phyloP scores from a whole-genome alignment of 768 basidiomycete species.

The Neoboletus brunneissimus region DNA sequence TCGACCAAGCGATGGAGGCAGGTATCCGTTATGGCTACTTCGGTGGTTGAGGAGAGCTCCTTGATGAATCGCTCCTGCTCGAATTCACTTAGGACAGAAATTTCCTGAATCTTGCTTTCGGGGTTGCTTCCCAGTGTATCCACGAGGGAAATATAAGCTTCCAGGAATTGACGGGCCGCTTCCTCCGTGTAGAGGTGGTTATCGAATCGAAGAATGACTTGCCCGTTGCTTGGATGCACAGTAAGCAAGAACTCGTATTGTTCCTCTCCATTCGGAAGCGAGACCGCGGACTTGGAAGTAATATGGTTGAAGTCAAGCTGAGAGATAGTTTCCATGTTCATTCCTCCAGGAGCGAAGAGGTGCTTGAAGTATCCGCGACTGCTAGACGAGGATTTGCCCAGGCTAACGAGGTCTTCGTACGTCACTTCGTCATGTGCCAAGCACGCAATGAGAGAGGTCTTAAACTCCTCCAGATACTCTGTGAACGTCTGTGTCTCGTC shows the following conservation, averaged over 20 bases:
- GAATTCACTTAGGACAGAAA: conserved; percentile 12
- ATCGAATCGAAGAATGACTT: conserved; percentile 28
- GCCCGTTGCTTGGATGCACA: conserved; percentile 24
- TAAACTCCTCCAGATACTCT: conserved; percentile 25
- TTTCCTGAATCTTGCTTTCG: conserved; percentile 15
- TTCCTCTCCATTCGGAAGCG: conserved; percentile 31
- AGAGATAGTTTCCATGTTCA: conserved; percentile 27
- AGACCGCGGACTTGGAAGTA: conserved; percentile 13
- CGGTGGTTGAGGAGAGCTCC: conserved; percentile 22
- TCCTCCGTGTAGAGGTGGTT: conserved; percentile 29
- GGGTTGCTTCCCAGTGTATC: conserved; percentile 20
- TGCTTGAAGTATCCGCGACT: conserved; percentile 33
- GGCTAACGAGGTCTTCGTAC: conserved; percentile 29
- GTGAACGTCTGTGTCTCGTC: conserved; percentile 25
- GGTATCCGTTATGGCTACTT: conserved; percentile 12
- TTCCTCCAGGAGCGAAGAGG: conserved; percentile 30
- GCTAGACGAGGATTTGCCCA: conserved; percentile 23
- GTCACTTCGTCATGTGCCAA: conserved; percentile 29
- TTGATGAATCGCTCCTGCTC: conserved; percentile 23
- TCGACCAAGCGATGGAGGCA: conserved; percentile 21
- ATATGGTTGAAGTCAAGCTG: conserved; percentile 20
- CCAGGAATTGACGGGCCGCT: conserved; percentile 29
- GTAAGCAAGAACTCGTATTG: conserved; percentile 24
- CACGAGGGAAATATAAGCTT: conserved; percentile 29
- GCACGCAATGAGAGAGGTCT: conserved; percentile 20